These are phyloP conservation scores for Fusarium circinatum DNA, from an alignment of 2,329 filamentous ascomycete genomes.

Conservation along the genomic window DNA sequence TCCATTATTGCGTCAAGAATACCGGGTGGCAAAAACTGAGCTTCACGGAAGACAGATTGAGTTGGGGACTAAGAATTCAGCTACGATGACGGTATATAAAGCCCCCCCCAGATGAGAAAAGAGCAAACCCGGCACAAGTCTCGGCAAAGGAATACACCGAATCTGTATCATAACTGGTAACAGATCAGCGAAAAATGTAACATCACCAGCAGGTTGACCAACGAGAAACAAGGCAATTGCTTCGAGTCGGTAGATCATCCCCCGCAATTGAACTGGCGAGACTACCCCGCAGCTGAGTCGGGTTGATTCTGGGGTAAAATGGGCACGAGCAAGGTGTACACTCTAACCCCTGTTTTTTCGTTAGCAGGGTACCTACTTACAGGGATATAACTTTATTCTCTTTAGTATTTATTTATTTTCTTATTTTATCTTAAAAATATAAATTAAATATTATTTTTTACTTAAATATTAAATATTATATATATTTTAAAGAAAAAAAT, in stretches of 20 bases:
- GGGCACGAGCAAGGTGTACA: neutral
- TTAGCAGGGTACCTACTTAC: too few species aligned
- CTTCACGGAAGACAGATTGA: neutral
- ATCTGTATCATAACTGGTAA: neutral
- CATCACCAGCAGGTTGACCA: neutral
- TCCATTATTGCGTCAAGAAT: slow-evolving; percentile 4
- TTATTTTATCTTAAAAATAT: too few species aligned
- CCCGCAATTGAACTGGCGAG: slow-evolving; percentile 1
- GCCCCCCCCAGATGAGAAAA: neutral
- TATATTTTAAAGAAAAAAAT: too few species aligned
- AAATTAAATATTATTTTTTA: too few species aligned
- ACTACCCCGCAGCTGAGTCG: slow-evolving; percentile 2
- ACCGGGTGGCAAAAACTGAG: neutral
- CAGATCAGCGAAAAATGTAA: slow-evolving; percentile 1
- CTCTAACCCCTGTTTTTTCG: too few species aligned
- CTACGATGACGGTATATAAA: neutral
- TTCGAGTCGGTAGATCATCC: neutral
- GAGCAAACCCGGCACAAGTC: neutral
- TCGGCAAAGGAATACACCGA: slow-evolving; percentile 9
- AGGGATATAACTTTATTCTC: too few species aligned
- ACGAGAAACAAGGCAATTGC: neutral
- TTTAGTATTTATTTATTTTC: too few species aligned
- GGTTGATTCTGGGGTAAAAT: slow-evolving; percentile 1
- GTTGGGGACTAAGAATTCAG: neutral
- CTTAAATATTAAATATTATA: too few species aligned